phyloP scores from a whole-genome alignment of 148 eudicot genomes.

The Camellia lanceoleosa region DNA sequence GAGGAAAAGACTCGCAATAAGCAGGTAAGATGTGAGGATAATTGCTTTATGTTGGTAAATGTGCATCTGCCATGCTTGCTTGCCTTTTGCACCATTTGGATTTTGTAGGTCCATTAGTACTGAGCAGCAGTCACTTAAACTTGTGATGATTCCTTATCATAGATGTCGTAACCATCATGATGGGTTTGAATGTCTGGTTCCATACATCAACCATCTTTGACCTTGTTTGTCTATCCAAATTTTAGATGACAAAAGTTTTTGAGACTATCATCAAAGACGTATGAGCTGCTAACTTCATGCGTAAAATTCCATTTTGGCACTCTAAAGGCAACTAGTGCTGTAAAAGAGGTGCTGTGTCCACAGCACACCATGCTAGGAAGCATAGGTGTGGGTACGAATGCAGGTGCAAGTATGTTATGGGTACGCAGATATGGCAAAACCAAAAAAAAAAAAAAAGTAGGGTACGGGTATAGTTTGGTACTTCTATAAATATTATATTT shows the following conservation, averaged over 20 bases:
- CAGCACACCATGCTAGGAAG: background rate
- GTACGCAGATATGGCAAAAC: too few species aligned
- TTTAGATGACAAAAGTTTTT: too few species aligned
- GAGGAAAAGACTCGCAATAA: conserved; percentile 25
- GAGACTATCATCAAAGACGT: too few species aligned
- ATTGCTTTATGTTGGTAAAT: background rate
- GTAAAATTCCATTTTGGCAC: too few species aligned
- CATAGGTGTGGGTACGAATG: too few species aligned
- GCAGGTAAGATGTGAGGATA: conserved; percentile 11
- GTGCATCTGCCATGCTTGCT: background rate
- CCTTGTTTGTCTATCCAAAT: background rate
- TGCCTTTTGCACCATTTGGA: background rate
- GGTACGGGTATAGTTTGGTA: too few species aligned
- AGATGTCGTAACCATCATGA: background rate
- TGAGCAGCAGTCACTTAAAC: background rate
- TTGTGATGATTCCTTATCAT: conserved; percentile 1
- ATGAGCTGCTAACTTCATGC: too few species aligned
- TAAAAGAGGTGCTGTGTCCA: background rate
- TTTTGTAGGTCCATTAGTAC: background rate
- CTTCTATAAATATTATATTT: too few species aligned
- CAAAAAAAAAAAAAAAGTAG: too few species aligned
- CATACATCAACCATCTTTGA: background rate
- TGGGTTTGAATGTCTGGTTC: background rate
- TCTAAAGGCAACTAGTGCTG: background rate
- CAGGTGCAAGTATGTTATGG: too few species aligned